Conservation (phyloP, 148 eudicot species). For the Pouteria glomerata region DNA sequence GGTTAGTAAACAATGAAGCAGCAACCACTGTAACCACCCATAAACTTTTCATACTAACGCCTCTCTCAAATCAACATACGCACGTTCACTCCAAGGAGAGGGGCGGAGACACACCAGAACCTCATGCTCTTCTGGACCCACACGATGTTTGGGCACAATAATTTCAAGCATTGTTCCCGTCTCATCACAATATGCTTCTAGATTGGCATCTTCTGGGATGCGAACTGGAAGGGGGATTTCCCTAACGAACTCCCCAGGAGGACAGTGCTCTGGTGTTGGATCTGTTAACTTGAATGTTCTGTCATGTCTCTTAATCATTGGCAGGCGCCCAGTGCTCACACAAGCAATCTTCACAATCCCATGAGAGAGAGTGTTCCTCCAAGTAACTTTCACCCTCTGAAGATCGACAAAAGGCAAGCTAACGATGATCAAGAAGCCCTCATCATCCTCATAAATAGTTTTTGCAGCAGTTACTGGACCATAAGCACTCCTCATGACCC, state of each 20-base stretch:
- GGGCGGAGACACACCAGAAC: conserved; percentile 51
- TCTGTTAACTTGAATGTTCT: conserved; percentile 51
- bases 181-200: no score
- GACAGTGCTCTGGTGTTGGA: conserved; percentile 50
- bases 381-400: conserved; percentile 45
- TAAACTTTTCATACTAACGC: conserved; percentile 22
- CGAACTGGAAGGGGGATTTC: conserved; percentile 42
- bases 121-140: conserved; percentile 53
- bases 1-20: conserved; percentile 12
- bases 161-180: conserved; percentile 53
- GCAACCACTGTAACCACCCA: not conserved
- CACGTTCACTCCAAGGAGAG: conserved; percentile 43
- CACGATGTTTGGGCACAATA: conserved; percentile 51
- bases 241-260: conserved; percentile 54
- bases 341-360: conserved; percentile 51
- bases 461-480: conserved; percentile 63
- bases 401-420: conserved; percentile 54
- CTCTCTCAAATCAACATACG: conserved; percentile 26
- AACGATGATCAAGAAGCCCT: conserved; percentile 46
- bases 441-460: conserved; percentile 57
- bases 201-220: conserved; percentile 57
- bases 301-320: conserved; percentile 48
- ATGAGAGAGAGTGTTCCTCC: conserved; percentile 47
- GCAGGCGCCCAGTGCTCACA: conserved; percentile 42
- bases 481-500: conserved; percentile 44